Evolutionary conservation across 192 early-diverging fungal species (phyloP).

Genomic region (Gamsiella multidivaricata): DNA sequence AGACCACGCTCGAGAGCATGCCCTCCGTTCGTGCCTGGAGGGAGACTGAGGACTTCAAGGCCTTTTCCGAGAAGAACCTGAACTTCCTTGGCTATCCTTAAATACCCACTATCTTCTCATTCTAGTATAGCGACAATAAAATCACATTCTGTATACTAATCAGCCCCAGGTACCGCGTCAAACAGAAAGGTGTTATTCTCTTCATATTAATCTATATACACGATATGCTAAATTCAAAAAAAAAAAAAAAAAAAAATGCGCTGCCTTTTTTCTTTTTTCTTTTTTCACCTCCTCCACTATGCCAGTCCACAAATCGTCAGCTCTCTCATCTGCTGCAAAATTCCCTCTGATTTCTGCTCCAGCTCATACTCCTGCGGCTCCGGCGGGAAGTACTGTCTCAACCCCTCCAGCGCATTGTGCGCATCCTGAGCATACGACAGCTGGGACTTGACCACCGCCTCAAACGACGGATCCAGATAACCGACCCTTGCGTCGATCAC

Average conservation of each 20-base stretch:
- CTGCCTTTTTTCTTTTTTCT: background rate
- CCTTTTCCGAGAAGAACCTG: constrained; percentile 8
- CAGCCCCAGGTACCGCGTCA: no score
- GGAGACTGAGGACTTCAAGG: constrained; percentile 18
- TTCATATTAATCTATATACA: no score
- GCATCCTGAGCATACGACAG: constrained; percentile 88
- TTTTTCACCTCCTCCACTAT: constrained; percentile 40
- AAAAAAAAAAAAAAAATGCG: no score
- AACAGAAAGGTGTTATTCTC: no score
- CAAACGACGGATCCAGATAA: constrained; percentile 95
- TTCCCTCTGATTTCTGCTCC: constrained; percentile 81
- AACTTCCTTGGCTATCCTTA: constrained; percentile 2
- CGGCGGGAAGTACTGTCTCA: constrained; percentile 71
- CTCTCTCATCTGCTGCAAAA: constrained; percentile 90
- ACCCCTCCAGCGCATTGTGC: constrained; percentile 74
- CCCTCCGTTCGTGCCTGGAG: constrained; percentile 9
- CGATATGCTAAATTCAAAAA: no score
- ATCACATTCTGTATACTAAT: no score
- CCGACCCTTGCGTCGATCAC: constrained; percentile 90
- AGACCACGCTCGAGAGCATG: background rate
- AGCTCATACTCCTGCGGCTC: constrained; percentile 61
- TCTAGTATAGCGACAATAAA: no score
- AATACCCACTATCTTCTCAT: background rate
- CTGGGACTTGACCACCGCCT: constrained; percentile 94
- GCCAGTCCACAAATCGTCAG: constrained; percentile 87